Percentiles rank a stretch among this genome's conserved stretches.
Conservation (phyloP, 129 eudicot genomes). For the Pittosporum tobira region DNA sequence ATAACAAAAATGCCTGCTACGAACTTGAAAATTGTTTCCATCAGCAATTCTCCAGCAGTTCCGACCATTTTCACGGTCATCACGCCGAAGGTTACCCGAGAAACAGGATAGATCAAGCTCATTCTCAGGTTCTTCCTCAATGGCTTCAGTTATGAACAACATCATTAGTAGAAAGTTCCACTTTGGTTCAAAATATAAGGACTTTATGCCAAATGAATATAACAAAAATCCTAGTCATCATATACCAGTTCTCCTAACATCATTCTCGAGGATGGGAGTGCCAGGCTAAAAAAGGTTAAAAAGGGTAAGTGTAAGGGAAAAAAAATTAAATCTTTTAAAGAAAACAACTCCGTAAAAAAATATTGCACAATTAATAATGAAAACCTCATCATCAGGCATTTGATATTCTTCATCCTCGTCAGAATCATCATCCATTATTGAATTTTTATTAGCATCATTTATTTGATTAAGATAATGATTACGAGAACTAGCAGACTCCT, state of each 20-base stretch:
- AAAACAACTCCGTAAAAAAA: background rate
- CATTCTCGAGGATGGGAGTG: conserved; percentile 32
- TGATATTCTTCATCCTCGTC: conserved; percentile 92
- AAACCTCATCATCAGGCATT: conserved; percentile 69
- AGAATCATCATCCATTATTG: conserved; percentile 81
- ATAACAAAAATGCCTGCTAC: conserved; percentile 66
- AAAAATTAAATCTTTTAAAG: no score
- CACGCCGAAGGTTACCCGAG: conserved; percentile 79
- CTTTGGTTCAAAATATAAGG: conserved; percentile 3
- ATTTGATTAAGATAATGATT: conserved; percentile 61
- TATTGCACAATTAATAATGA: background rate
- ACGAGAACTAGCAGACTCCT: conserved; percentile 41
- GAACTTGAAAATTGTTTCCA: conserved; percentile 91
- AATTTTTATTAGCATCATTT: conserved; percentile 46
- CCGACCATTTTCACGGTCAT: conserved; percentile 72
- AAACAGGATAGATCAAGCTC: conserved; percentile 76
- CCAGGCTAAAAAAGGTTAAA: conserved; percentile 38
- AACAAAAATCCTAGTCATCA: conserved; percentile 1
- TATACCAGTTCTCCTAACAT: conserved; percentile 51
- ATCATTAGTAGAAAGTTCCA: conserved; percentile 10
- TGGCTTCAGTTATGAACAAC: conserved; percentile 33
- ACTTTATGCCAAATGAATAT: background rate
- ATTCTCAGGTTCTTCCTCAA: conserved; percentile 62
- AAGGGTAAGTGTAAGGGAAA: conserved; percentile 5
- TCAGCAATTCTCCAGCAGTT: conserved; percentile 86